These are phyloP conservation scores for Lepraria neglecta DNA, from an alignment of 495 filamentous ascomycete genomes.

Conservation along the genomic window DNA sequence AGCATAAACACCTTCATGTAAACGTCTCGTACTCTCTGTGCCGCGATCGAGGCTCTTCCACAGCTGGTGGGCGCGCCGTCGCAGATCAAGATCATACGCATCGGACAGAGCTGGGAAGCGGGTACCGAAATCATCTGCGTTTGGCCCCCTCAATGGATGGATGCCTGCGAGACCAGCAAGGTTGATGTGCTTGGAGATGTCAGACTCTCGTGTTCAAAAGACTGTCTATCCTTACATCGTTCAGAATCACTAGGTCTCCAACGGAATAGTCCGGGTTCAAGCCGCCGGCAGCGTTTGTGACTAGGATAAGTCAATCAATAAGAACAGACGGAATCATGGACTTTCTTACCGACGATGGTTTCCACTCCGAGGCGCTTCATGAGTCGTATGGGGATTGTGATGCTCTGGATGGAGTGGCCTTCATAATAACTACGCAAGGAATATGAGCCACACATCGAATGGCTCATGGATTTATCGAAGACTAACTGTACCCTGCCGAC, in stretches of 20 bases:
- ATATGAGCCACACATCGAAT: not conserved
- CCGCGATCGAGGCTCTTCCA: slow-evolving; percentile 48
- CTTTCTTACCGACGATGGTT: slow-evolving; percentile 49
- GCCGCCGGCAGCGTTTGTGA: slow-evolving; percentile 73
- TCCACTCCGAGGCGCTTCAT: slow-evolving; percentile 62
- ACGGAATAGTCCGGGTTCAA: slow-evolving; percentile 62
- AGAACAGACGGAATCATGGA: not conserved
- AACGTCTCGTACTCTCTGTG: slow-evolving; percentile 37
- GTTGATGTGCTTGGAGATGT: slow-evolving; percentile 57
- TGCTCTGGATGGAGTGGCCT: slow-evolving; percentile 60
- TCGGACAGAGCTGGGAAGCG: slow-evolving; percentile 70
- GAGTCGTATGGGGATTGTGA: slow-evolving; percentile 66
- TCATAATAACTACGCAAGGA: slow-evolving; percentile 60
- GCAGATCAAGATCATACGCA: slow-evolving; percentile 66
- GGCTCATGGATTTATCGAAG: not conserved
- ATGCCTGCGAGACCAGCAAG: slow-evolving; percentile 62
- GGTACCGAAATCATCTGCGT: slow-evolving; percentile 59
- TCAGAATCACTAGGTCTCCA: slow-evolving; percentile 66
- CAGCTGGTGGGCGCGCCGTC: slow-evolving; percentile 52
- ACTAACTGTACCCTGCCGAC: slow-evolving; percentile 69
- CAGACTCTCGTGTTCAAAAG: slow-evolving; percentile 23
- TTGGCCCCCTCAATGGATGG: slow-evolving; percentile 67
- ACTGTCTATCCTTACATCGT: slow-evolving; percentile 49
- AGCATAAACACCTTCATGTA: slow-evolving; percentile 72
- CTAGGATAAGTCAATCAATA: slow-evolving; percentile 32